Evolutionary conservation across 345 rosid genomes (phyloP).

Genomic region (Citrus medica): DNA sequence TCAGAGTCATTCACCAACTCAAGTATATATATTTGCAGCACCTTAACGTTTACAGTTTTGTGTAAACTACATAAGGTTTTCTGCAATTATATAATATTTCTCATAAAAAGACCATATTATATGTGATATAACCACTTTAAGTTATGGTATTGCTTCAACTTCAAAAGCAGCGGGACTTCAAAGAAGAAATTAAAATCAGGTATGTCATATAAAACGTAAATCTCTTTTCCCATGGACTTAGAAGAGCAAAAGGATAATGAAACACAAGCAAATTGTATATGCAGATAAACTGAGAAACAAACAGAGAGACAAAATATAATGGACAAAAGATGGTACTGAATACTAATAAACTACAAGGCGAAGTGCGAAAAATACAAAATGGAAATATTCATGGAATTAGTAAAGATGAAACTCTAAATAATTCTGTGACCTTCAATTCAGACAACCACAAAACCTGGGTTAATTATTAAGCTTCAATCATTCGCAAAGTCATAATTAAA

Average conservation of each 20-base stretch:
- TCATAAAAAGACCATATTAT: not conserved
- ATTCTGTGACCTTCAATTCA: not conserved
- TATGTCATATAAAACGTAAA: not conserved
- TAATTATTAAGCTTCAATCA: not conserved
- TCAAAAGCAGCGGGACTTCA: not conserved
- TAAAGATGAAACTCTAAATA: not conserved
- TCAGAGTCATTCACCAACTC: not conserved
- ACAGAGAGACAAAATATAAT: not conserved
- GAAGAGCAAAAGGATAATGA: not conserved
- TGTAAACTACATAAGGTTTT: not conserved
- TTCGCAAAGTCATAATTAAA: not conserved
- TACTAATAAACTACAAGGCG: not conserved
- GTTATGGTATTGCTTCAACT: not conserved
- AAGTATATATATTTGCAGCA: too few relatives aligned
- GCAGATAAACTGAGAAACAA: not conserved
- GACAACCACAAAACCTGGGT: not conserved
- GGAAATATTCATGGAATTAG: not conserved
- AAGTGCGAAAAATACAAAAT: not conserved
- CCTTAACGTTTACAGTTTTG: not conserved
- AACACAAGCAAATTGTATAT: not conserved
- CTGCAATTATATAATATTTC: not conserved
- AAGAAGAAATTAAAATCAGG: not conserved
- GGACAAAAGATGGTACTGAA: not conserved
- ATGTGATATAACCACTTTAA: not conserved
- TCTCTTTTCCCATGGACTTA: not conserved